Conservation (phyloP, 2,329 filamentous ascomycete genomes). For the Pyrenochaeta sp. region DNA sequence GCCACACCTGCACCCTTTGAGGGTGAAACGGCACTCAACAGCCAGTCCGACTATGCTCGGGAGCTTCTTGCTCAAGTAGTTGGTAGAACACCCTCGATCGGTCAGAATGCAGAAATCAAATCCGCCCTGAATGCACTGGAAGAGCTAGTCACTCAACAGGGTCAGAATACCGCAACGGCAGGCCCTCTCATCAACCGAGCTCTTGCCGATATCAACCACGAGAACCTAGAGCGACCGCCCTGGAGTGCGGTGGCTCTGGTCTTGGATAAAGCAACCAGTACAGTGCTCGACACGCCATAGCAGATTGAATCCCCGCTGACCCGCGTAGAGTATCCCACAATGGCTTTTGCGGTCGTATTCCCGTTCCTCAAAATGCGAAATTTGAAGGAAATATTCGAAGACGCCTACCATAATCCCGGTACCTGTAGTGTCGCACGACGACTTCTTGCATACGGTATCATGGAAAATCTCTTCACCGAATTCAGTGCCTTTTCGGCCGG, state of each 20-base stretch:
- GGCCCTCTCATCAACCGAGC: slow-evolving; percentile 32
- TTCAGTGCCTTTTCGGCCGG: slow-evolving; percentile 28
- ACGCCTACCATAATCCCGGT: slow-evolving; percentile 32
- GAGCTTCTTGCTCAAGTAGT: slow-evolving; percentile 54
- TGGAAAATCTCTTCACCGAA: slow-evolving; percentile 41
- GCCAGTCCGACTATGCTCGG: slow-evolving; percentile 59
- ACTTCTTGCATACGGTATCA: slow-evolving; percentile 39
- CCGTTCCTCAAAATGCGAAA: slow-evolving; percentile 42
- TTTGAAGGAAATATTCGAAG: slow-evolving; percentile 32
- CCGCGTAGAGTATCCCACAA: slow-evolving; percentile 36
- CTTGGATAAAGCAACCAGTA: slow-evolving; percentile 36
- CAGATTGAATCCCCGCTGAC: slow-evolving; percentile 2
- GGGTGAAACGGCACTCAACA: slow-evolving; percentile 59
- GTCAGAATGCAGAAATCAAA: slow-evolving; percentile 44
- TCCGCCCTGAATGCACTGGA: slow-evolving; percentile 43
- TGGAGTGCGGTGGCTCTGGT: slow-evolving; percentile 37
- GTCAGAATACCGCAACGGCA: slow-evolving; percentile 23
- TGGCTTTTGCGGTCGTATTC: slow-evolving; percentile 43
- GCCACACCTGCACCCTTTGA: slow-evolving; percentile 52
- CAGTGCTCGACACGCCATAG: slow-evolving; percentile 18
- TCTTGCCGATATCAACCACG: slow-evolving; percentile 33
- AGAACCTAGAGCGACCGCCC: slow-evolving; percentile 42
- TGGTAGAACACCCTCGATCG: slow-evolving; percentile 44
- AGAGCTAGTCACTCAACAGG: slow-evolving; percentile 42
- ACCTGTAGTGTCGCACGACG: slow-evolving; percentile 31